Conservation (phyloP, 306 rosid species). For the Gleditsia sinensis region DNA sequence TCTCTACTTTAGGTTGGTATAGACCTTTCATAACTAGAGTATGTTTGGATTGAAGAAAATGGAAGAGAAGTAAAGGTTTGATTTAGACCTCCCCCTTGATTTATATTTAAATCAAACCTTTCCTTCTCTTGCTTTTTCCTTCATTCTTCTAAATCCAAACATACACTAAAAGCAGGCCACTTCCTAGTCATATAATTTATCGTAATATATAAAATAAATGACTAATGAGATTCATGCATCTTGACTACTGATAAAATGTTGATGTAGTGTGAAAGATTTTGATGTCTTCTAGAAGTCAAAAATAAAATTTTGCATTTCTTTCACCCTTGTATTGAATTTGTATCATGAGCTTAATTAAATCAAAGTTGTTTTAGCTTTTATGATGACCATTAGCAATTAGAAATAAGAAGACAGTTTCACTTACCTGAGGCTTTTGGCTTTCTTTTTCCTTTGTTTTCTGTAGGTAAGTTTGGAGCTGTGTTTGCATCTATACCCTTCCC, state of each 20-base stretch:
- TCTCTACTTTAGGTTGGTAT: constrained; percentile 79
- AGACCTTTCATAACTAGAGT: not conserved
- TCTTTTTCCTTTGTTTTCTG: constrained; percentile 10
- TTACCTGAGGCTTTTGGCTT: not conserved
- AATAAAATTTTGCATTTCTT: not conserved
- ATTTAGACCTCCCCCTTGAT: no score
- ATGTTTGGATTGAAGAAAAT: no score
- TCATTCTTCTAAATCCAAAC: no score
- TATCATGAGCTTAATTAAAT: not conserved
- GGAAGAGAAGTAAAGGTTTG: no score
- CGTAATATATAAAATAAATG: no score
- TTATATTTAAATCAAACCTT: no score
- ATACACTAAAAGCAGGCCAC: not conserved
- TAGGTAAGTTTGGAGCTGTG: constrained; percentile 94
- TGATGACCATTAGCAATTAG: not conserved
- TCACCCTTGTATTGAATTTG: no score
- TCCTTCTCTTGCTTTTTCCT: no score
- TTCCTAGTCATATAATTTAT: not conserved
- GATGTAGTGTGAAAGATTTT: not conserved
- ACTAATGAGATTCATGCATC: no score
- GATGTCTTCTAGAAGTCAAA: not conserved
- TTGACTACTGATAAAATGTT: no score
- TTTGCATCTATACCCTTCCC: constrained; percentile 98
- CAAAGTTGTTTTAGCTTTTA: not conserved
- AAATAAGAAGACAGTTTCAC: not conserved